Percentiles rank a stretch among this genome's conserved stretches.
phyloP scores from a whole-genome alignment of 345 rosid genomes.

The Eucalyptus coolabah region DNA sequence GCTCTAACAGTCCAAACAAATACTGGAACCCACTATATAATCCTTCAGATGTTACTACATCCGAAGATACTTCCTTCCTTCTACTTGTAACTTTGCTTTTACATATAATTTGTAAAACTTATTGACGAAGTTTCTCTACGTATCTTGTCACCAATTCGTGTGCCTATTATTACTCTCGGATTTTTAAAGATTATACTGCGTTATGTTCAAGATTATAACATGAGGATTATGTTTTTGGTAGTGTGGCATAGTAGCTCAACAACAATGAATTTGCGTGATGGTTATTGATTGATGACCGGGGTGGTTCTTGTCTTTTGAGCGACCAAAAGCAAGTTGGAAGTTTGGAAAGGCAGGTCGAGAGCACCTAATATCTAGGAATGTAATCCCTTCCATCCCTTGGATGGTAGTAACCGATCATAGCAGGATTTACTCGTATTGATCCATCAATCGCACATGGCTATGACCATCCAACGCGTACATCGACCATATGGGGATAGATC shows the following conservation, averaged over 20 bases:
- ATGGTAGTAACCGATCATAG: too few relatives aligned
- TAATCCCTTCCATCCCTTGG: too few relatives aligned
- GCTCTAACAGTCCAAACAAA: too few relatives aligned
- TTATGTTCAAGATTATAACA: background rate
- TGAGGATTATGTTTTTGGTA: background rate
- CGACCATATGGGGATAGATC: too few relatives aligned
- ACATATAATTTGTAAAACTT: background rate
- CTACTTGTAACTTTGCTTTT: background rate
- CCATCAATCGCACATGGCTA: too few relatives aligned
- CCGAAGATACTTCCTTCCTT: too few relatives aligned
- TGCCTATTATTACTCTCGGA: background rate
- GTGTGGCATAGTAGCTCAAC: background rate
- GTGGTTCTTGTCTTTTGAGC: background rate
- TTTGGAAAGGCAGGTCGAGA: background rate
- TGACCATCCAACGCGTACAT: too few relatives aligned
- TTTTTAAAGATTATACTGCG: background rate
- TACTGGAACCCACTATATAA: background rate
- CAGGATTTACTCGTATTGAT: too few relatives aligned
- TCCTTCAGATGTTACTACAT: background rate
- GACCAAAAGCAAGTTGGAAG: background rate
- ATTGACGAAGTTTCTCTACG: too few relatives aligned
- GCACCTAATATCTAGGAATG: background rate
- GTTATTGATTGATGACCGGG: background rate
- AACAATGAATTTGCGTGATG: background rate
- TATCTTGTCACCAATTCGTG: background rate